Base-by-base conservation (phyloP, 2,329 filamentous ascomycete genomes). In the Sporothrix pseudoabietina region DNA sequence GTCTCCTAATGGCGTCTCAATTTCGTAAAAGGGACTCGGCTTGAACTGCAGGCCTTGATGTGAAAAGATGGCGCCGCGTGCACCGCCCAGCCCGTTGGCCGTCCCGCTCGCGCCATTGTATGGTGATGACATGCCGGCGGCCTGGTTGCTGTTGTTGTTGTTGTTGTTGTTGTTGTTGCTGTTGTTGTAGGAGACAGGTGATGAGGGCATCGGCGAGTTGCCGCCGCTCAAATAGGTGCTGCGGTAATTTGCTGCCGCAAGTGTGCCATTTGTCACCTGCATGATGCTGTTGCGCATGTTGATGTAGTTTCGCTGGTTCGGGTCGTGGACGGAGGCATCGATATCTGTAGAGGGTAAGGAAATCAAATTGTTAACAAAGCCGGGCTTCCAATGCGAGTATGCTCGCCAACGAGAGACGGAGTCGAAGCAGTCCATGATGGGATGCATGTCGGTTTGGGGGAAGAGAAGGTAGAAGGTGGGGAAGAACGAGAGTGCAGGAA, bases 21-120 rank as follows among this genome's bases (percentile, higher is more conserved):
- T 85, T 12, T 88, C 88, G 79, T 95, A 98, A 81, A 98, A 99
- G 0, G 96, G 95, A 78, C 94, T 97, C 4, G 89, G 81, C 78
- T 93, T 95, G 83, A 86, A 87, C 12, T 80, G 74, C 12, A 81
- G 78, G 52, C 75, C 77, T 44, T 71, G 69, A 41, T 71, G 61
- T 5, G 14, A n/a, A 16, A 68, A 71, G 8, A 30, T 16, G 59
- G 30, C 22, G 41, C 59, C 14, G 26, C 22, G 44, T 26, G 54
- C 44, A 22, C 54, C 61, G 39, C n/a, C 61, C 1, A 39, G 22
- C 10, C 57, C 54, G 35, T 35, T 69, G 66, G 55, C 4, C 41
- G 61, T 6, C 41, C 41, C 44, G 3, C 8, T 72, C 30, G 57
- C 49, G 57, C 41, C 19, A 49, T 54, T 44, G 55, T 73, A 75